Conservation (phyloP, 345 rosid species). For the thale cress (Arabidopsis thaliana) region TAIR10.1 NC_003071.7:10223501-10224000, state of each 20-base stretch:
- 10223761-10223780: not conserved
- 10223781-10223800: not conserved
- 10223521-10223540: no score
- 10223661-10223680: no score
- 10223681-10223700: no score
- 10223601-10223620: no score
- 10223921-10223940: not conserved
- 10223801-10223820: not conserved
- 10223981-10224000: slow-evolving; percentile 14
- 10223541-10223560: no score
- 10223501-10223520: no score
- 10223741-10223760: not conserved
- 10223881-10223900: not conserved
- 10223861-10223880: slow-evolving; percentile 6
- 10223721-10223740: no score
- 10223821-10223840: not conserved
- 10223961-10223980: slow-evolving; percentile 33
- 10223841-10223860: not conserved
- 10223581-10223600: no score
- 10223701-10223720: no score
- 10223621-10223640: no score
- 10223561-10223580: no score
- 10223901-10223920: not conserved
- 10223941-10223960: not conserved
- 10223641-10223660: no score